A percentile compares a stretch with the other conserved stretches of the same genome.
phyloP scores from a whole-genome alignment of 2,329 filamentous ascomycete species.

The Tolypocladium album region DNA sequence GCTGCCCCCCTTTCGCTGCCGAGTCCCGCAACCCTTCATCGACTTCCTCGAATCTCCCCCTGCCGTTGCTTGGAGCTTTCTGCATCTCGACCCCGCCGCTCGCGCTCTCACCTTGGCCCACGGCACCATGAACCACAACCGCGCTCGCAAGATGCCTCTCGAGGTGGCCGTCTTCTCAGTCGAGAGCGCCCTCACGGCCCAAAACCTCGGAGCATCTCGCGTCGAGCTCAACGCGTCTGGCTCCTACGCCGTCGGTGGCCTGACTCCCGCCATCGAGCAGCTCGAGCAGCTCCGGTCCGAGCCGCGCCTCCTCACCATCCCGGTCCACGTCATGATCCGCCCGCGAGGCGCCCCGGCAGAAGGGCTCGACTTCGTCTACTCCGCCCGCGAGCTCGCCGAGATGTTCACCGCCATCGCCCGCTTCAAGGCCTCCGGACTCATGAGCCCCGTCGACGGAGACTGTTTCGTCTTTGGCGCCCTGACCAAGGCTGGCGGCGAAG shows the following conservation, averaged over 20 bases:
- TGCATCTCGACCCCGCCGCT: background rate
- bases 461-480: conserved; percentile 48
- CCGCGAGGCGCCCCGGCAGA: conserved; percentile 21
- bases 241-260: conserved; percentile 39
- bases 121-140: background rate
- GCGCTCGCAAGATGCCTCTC: conserved; percentile 19
- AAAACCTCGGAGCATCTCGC: conserved; percentile 32
- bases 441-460: conserved; percentile 32
- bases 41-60: background rate
- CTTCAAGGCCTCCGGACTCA: conserved; percentile 25
- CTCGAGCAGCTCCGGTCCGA: conserved; percentile 18
- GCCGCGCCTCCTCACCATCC: conserved; percentile 15
- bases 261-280: conserved; percentile 35
- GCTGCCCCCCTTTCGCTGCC: background rate
- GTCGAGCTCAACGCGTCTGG: conserved; percentile 42
- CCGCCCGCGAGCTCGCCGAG: conserved; percentile 25
- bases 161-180: conserved; percentile 46
- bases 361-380: conserved; percentile 37
- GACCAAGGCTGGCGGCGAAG: conserved; percentile 1
- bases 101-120: background rate
- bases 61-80: background rate
- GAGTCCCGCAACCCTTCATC: background rate
- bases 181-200: conserved; percentile 25
- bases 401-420: conserved; percentile 30
- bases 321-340: conserved; percentile 45